phyloP scores from a whole-genome alignment of 257 asterid species.

The Parsonsia alboflavescens region DNA sequence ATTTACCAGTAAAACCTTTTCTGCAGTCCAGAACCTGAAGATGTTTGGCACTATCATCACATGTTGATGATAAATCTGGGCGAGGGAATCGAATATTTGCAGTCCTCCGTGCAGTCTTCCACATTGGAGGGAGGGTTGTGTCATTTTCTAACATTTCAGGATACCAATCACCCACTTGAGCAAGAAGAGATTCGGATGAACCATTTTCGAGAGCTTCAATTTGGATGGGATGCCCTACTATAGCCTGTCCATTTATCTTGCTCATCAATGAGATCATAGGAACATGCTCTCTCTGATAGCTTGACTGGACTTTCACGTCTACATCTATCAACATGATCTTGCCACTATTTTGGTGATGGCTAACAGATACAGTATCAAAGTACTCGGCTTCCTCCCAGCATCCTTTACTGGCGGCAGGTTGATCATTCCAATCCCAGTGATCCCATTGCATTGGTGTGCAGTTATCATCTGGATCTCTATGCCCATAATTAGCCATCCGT shows the following conservation, averaged over 20 bases:
- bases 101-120: conserved; percentile 97
- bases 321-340: conserved; percentile 63
- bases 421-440: conserved; percentile 43
- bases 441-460: conserved; percentile 34
- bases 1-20: conserved; percentile 22
- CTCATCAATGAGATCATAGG: conserved; percentile 86
- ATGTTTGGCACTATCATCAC: conserved; percentile 33
- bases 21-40: conserved; percentile 23
- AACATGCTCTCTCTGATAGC: conserved; percentile 63
- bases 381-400: conserved; percentile 60
- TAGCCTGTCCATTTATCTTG: conserved; percentile 78
- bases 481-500: conserved; percentile 37
- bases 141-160: conserved; percentile 48
- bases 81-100: conserved; percentile 82
- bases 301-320: conserved; percentile 72
- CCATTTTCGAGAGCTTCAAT: conserved; percentile 70
- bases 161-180: conserved; percentile 34
- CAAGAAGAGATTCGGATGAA: conserved; percentile 39
- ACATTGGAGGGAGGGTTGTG: conserved; percentile 54
- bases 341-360: conserved; percentile 43
- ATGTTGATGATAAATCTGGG: conserved; percentile 41
- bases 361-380: conserved; percentile 33
- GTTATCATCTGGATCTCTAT: conserved; percentile 34
- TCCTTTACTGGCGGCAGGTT: conserved; percentile 38
- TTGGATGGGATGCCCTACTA: conserved; percentile 84